A percentile compares a stretch with the other conserved stretches of the same genome.
Evolutionary conservation across 371 early-diverging fungal species (phyloP).

Genomic region (Lichtheimia hyalospora): DNA sequence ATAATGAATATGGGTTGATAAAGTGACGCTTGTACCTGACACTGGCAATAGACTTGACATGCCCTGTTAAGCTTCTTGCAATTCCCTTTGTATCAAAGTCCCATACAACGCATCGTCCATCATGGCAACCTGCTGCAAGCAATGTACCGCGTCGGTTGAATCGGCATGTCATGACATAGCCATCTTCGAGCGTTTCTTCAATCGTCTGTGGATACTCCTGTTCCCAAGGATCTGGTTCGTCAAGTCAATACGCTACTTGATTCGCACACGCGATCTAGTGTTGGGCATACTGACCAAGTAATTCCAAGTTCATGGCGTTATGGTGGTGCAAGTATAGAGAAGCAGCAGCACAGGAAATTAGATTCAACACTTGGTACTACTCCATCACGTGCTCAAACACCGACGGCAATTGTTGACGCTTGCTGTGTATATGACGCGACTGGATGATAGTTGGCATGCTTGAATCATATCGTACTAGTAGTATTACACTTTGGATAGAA

Average conservation of each 20-base stretch:
- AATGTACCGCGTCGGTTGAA: slow-evolving; percentile 76
- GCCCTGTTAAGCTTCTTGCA: slow-evolving; percentile 69
- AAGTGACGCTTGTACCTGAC: slow-evolving; percentile 59
- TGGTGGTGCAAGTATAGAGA: background rate
- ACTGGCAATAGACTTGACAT: slow-evolving; percentile 70
- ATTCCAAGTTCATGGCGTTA: slow-evolving; percentile 39
- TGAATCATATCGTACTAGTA: no score
- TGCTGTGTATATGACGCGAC: no score
- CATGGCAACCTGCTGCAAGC: slow-evolving; percentile 78
- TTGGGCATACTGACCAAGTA: slow-evolving; percentile 26
- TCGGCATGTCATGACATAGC: slow-evolving; percentile 61
- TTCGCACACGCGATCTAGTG: background rate
- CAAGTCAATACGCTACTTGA: background rate
- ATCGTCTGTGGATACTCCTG: slow-evolving; percentile 83
- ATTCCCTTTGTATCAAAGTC: slow-evolving; percentile 85
- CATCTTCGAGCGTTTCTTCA: slow-evolving; percentile 78
- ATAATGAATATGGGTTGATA: background rate
- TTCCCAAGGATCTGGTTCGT: slow-evolving; percentile 74
- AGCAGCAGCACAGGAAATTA: background rate
- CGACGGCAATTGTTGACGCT: no score
- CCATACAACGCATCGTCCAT: slow-evolving; percentile 85
- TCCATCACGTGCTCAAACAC: no score
- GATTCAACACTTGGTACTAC: background rate
- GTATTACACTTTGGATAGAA: no score
- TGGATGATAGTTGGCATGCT: no score